These are phyloP conservation scores for Neurospora cerealis DNA, from an alignment of 495 filamentous ascomycete species.

Conservation along the genomic window DNA sequence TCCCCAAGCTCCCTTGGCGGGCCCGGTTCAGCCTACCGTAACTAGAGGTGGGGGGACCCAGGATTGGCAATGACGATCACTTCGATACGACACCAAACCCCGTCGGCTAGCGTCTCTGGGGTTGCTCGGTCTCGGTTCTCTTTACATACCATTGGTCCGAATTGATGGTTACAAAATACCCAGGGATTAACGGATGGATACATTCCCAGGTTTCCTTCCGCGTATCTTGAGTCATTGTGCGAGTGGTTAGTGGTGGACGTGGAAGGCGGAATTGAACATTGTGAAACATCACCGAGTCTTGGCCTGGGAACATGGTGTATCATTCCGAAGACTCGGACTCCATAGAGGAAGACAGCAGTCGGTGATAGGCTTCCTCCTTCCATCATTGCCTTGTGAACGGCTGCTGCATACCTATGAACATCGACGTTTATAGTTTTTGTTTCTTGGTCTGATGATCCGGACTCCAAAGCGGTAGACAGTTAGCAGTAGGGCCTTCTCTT, in stretches of 20 bases:
- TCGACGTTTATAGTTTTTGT: not conserved
- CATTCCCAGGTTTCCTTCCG: not conserved
- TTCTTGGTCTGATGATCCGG: too few relatives aligned
- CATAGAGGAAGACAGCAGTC: not conserved
- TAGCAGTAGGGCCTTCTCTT: not conserved
- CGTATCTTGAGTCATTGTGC: not conserved
- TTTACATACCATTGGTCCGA: not conserved
- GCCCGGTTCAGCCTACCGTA: not conserved
- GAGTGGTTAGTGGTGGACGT: not conserved
- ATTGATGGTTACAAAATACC: not conserved
- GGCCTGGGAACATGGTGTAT: not conserved
- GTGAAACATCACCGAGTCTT: not conserved
- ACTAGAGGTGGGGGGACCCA: not conserved
- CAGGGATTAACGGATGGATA: not conserved
- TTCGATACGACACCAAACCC: not conserved
- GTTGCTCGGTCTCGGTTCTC: not conserved
- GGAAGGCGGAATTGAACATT: not conserved
- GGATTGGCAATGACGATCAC: not conserved
- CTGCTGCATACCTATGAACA: not conserved
- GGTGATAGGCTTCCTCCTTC: not conserved
- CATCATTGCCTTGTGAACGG: not conserved
- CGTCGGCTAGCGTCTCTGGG: not conserved
- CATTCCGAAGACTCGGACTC: not conserved
- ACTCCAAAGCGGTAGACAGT: not conserved
- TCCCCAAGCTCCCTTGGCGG: not conserved